These are phyloP conservation scores for Antitrichia curtipendula DNA, from an alignment of 225 moss, liverwort and hornwort genomes.

Conservation along the genomic window DNA sequence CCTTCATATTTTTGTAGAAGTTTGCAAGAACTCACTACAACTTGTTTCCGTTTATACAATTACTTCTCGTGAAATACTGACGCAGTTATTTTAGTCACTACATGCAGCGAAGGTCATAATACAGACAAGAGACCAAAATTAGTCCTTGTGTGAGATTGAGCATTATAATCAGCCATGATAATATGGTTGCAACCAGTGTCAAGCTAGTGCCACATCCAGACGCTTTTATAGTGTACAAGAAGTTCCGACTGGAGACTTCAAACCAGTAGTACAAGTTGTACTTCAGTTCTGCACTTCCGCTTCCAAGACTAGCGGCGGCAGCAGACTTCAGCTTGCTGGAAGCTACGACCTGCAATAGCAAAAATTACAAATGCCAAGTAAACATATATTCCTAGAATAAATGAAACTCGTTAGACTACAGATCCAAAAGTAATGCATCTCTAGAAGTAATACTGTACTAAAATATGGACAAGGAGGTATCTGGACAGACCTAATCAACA, in stretches of 20 bases:
- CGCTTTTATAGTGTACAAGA: not conserved
- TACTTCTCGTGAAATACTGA: too few species aligned
- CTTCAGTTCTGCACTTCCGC: not conserved
- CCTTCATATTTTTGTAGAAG: too few species aligned
- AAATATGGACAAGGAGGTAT: not conserved
- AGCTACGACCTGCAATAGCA: not conserved
- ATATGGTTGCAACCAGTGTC: not conserved
- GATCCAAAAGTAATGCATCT: not conserved
- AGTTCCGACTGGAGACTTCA: not conserved
- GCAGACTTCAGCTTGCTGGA: slow-evolving; percentile 6
- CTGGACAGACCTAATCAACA: not conserved
- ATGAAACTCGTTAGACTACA: not conserved
- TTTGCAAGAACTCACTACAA: too few species aligned
- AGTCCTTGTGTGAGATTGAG: not conserved
- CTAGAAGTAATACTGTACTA: not conserved
- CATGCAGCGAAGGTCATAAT: not conserved
- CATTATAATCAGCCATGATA: not conserved
- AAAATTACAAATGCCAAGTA: not conserved
- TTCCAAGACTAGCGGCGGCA: slow-evolving; percentile 1
- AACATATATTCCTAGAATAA: not conserved
- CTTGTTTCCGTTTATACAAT: too few species aligned
- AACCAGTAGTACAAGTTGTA: not conserved
- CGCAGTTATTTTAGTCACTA: too few species aligned
- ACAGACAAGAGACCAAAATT: slow-evolving; percentile 3
- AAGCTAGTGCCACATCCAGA: slow-evolving; percentile 3